Base-by-base conservation (phyloP, 306 rosid species). In the Leucaena leucocephala region DNA sequence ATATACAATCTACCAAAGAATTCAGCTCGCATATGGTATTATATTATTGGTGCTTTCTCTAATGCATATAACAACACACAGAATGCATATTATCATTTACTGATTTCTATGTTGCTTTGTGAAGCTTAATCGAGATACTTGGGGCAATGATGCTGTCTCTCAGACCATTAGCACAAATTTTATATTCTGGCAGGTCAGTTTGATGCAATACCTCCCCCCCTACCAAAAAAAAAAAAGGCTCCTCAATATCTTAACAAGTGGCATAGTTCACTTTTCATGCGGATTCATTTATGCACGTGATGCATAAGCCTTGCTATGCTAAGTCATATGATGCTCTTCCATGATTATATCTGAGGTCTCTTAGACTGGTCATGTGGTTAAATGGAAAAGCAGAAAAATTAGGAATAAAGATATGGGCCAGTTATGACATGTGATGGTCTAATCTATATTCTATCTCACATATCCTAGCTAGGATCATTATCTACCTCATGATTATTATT, bases 121-220 rank as follows among this genome's bases (percentile, higher is more conserved):
- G 89, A 82, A 96, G 99, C 99, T 96, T 76, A 96, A 96, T 82
- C 93, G 98, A 58, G 99, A 96, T 84, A 93, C 97, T 70, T 96
- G 99, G 99, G 97, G 94, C 77, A 93, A 96, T 82, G 99, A 96
- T 76, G 98, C 97, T 83, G 98, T 96, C 82, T 91, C 97, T 86
- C 98, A 93, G 87, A 96, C 99, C 57, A 90, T 96, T 27, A 74
- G 79, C 81, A 90, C 94, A 66, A 96, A 93, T 84, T 91, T 93
- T 85, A 87, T 96, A 76, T 96, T 96, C 86, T 96, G 99, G 99
- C 97, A 96, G 99, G 99, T 95, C 42, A 22, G 90, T 75, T 35
- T 72, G 54, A 14, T 82, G 67, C 80, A 27, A 27, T 2, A 19
- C 69, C 69, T 27, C 27, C 27, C 27, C 27, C 27, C 27, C 27